Evolutionary conservation across 2,329 filamentous ascomycete genomes (phyloP).

Genomic region (Achaetomium macrosporum): DNA sequence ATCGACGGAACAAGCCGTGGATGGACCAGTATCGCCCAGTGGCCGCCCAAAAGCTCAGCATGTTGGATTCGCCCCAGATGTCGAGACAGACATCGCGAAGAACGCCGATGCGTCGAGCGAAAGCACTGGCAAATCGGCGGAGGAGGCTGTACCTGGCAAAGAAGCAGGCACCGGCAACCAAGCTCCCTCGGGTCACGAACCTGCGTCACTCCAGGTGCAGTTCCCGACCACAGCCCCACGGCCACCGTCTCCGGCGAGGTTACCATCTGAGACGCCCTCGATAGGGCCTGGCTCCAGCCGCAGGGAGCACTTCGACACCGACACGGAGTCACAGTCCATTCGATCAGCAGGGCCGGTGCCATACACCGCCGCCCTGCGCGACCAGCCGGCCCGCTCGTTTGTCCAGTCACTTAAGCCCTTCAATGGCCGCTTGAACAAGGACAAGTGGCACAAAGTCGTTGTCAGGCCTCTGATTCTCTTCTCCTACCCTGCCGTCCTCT

Average conservation of each 20-base stretch:
- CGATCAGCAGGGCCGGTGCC: conserved; percentile 33
- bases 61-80: conserved; percentile 30
- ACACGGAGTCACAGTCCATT: conserved; percentile 38
- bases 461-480: conserved; percentile 79
- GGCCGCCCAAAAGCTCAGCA: conserved; percentile 17
- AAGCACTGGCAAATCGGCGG: neutral
- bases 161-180: neutral
- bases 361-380: conserved; percentile 67
- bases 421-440: conserved; percentile 70
- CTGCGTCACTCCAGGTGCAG: neutral
- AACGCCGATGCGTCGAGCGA: conserved; percentile 6
- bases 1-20: conserved; percentile 1
- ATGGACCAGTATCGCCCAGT: neutral
- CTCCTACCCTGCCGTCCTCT: conserved; percentile 81
- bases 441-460: conserved; percentile 74
- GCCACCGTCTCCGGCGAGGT: neutral
- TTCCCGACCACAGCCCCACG: neutral
- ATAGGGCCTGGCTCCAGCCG: conserved; percentile 15
- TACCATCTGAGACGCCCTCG: conserved; percentile 7
- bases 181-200: neutral
- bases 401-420: conserved; percentile 67
- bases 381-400: conserved; percentile 65
- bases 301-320: conserved; percentile 27
- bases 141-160: neutral
- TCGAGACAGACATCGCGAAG: conserved; percentile 9